A percentile compares a stretch with the other conserved stretches of the same genome.
Conservation (phyloP, 176 grass and related monocot genomes). For the Typha latifolia region DNA sequence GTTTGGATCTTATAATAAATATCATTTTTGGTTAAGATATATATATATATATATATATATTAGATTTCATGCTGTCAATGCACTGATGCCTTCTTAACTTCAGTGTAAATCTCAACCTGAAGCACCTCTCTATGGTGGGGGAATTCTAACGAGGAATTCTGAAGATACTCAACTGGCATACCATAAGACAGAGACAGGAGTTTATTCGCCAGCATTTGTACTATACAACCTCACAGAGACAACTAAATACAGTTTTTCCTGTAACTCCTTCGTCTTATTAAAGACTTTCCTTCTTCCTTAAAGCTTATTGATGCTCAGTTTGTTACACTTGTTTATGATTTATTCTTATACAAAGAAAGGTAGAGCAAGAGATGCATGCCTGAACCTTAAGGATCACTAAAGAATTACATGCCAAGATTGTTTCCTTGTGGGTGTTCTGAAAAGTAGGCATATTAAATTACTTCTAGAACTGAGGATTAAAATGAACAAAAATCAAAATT, state of each 20-base stretch:
- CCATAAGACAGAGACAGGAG: constrained; percentile 40
- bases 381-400: no score
- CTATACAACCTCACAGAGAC: constrained; percentile 54
- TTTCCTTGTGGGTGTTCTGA: no score
- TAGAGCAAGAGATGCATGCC: no score
- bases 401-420: no score
- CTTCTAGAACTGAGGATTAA: no score
- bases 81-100: not conserved
- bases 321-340: not conserved
- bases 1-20: not conserved
- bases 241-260: constrained; percentile 76
- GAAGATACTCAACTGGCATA: constrained; percentile 25
- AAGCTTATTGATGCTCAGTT: not conserved
- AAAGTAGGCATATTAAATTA: no score
- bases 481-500: no score
- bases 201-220: constrained; percentile 65
- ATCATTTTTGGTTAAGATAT: no score
- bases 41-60: no score
- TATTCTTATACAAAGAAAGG: no score
- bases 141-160: constrained; percentile 44
- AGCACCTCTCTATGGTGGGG: constrained; percentile 69
- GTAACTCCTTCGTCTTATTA: constrained; percentile 29
- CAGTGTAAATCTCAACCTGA: constrained; percentile 83
- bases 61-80: not conserved
- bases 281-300: not conserved